These are phyloP conservation scores for Globisporangium viniferum DNA, from an alignment of 352 stramenopile species.

Conservation along the genomic window DNA sequence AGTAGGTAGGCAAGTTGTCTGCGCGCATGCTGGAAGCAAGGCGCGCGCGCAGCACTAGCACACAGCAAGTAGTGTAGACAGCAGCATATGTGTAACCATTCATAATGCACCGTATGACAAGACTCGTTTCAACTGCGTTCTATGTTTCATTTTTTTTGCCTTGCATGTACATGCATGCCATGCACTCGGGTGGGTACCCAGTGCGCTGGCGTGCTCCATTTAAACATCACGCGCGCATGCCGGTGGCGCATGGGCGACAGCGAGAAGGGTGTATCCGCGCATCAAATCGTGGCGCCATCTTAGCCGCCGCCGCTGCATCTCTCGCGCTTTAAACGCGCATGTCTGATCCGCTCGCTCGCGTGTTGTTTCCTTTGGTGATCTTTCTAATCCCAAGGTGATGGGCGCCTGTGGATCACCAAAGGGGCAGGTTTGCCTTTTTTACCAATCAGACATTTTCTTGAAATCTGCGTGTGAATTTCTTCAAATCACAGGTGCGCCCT, in stretches of 20 bases:
- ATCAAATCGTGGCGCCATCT: background rate
- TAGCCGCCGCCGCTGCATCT: background rate
- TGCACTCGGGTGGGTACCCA: background rate
- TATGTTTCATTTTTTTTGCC: background rate
- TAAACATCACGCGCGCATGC: background rate
- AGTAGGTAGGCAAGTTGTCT: background rate
- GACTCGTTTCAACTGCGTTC: background rate
- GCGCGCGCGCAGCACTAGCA: background rate
- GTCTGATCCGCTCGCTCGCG: too few species aligned
- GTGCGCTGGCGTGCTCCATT: background rate
- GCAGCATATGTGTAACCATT: background rate
- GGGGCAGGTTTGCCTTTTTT: background rate
- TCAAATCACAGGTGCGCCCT: too few species aligned
- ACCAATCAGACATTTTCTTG: background rate
- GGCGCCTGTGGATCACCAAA: background rate
- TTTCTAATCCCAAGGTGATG: background rate
- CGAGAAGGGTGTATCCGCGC: background rate
- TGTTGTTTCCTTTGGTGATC: background rate
- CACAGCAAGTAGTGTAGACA: slow-evolving; percentile 4
- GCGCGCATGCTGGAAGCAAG: background rate
- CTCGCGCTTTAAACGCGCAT: background rate
- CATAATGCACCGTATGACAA: slow-evolving; percentile 9
- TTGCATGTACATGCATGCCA: background rate
- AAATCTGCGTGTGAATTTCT: too few species aligned
- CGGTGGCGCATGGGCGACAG: background rate